phyloP scores from a whole-genome alignment of 2,329 filamentous ascomycete species.

The Paraphaeosphaeria sporulosa region DNA sequence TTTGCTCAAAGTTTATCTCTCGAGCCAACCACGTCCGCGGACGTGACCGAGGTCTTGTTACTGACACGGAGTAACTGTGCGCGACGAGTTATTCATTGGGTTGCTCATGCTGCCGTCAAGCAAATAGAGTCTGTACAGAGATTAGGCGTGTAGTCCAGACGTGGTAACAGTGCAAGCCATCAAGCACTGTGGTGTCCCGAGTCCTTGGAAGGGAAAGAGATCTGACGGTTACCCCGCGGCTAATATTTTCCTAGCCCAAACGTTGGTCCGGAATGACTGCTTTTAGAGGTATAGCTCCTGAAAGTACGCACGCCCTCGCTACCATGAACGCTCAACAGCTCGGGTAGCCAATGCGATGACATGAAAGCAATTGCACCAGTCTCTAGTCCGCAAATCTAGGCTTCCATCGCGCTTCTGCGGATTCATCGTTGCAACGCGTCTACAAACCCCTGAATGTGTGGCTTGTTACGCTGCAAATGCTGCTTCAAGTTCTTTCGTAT shows the following conservation, averaged over 20 bases:
- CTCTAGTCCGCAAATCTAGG: not conserved
- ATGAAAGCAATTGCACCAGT: not conserved
- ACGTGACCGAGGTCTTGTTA: not conserved
- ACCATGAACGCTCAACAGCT: not conserved
- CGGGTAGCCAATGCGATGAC: not conserved
- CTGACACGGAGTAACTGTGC: not conserved
- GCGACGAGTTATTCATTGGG: not conserved
- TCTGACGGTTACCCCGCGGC: conserved; percentile 1
- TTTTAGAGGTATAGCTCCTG: not conserved
- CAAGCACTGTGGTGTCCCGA: not conserved
- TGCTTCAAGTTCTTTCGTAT: not conserved
- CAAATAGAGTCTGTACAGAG: not conserved
- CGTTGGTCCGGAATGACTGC: not conserved
- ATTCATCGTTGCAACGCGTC: not conserved
- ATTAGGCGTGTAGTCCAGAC: not conserved
- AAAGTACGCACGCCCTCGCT: not conserved
- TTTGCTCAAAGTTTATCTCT: not conserved
- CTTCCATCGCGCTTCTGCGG: not conserved
- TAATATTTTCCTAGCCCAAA: not conserved
- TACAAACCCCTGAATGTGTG: not conserved
- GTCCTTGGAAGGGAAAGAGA: not conserved
- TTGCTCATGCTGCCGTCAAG: not conserved
- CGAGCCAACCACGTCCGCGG: not conserved
- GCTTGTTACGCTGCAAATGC: not conserved
- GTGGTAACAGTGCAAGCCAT: not conserved